Conservation (phyloP, 2,329 filamentous ascomycete species). For the Neofusicoccum laricinum region DNA sequence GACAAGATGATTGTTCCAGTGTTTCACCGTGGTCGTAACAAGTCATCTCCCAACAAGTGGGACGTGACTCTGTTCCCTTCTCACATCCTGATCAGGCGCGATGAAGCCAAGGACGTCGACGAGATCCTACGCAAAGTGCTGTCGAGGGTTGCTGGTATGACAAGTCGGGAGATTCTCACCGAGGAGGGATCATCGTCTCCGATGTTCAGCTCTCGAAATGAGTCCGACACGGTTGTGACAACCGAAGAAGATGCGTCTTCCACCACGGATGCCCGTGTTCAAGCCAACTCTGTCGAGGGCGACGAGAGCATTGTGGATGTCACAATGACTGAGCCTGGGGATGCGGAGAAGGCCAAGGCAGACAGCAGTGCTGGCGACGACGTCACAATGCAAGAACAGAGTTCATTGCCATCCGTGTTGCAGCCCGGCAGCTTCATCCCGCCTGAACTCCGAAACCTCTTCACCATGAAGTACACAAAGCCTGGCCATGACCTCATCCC, state of each 20-base stretch:
- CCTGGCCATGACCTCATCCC: constrained; percentile 59
- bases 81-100: constrained; percentile 71
- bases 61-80: constrained; percentile 51
- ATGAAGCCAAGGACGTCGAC: constrained; percentile 69
- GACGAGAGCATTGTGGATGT: constrained; percentile 92
- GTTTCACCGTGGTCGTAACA: constrained; percentile 55
- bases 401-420: constrained; percentile 49
- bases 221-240: constrained; percentile 68
- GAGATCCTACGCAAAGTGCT: constrained; percentile 77
- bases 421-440: constrained; percentile 57
- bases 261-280: constrained; percentile 67
- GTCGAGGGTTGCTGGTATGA: constrained; percentile 71
- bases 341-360: constrained; percentile 27
- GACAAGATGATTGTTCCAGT: constrained; percentile 69
- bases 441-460: constrained; percentile 63
- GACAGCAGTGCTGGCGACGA: constrained; percentile 24
- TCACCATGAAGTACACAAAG: constrained; percentile 68
- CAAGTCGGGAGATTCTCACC: constrained; percentile 64
- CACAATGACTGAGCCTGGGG: constrained; percentile 67
- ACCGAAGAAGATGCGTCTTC: constrained; percentile 63
- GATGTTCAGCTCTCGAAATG: constrained; percentile 53
- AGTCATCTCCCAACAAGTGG: constrained; percentile 28
- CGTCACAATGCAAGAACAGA: constrained; percentile 33
- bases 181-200: constrained; percentile 46
- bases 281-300: constrained; percentile 75